Percentiles rank a stretch among this genome's conserved stretches.
phyloP scores from a whole-genome alignment of 306 rosid species.

The Acmispon strigosus region DNA sequence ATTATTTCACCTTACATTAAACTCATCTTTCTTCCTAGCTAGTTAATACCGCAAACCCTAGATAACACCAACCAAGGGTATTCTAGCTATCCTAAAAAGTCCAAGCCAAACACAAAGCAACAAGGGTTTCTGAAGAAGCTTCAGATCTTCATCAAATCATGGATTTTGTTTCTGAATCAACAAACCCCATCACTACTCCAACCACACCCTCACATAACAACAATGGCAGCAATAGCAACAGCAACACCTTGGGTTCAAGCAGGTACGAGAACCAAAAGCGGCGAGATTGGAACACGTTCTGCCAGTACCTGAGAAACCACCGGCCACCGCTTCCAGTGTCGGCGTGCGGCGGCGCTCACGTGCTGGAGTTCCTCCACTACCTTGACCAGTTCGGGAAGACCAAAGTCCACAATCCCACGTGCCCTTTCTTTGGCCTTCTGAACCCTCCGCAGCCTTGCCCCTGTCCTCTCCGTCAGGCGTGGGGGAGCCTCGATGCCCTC shows the following conservation, averaged over 20 bases:
- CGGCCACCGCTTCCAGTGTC: constrained; percentile 58
- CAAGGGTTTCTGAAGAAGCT: no score
- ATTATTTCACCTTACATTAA: no score
- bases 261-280: constrained; percentile 92
- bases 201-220: not conserved
- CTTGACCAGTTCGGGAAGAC: constrained; percentile 94
- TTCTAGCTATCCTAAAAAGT: no score
- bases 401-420: constrained; percentile 71
- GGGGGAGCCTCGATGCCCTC: constrained; percentile 97
- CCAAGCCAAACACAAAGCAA: no score
- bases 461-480: constrained; percentile 87
- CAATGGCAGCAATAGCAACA: not conserved
- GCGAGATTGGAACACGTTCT: constrained; percentile 94
- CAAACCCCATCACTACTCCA: not conserved
- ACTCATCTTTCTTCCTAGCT: no score
- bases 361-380: constrained; percentile 82
- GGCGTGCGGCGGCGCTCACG: constrained; percentile 72
- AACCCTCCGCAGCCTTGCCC: constrained; percentile 92
- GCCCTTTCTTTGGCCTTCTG: constrained; percentile 79
- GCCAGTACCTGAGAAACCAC: constrained; percentile 83
- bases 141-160: not conserved
- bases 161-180: constrained; percentile 53
- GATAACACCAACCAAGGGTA: no score
- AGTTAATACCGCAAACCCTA: no score
- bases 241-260: not conserved